These are phyloP conservation scores for Pythium rishiriense DNA, from an alignment of 352 stramenopile species.

Conservation along the genomic window DNA sequence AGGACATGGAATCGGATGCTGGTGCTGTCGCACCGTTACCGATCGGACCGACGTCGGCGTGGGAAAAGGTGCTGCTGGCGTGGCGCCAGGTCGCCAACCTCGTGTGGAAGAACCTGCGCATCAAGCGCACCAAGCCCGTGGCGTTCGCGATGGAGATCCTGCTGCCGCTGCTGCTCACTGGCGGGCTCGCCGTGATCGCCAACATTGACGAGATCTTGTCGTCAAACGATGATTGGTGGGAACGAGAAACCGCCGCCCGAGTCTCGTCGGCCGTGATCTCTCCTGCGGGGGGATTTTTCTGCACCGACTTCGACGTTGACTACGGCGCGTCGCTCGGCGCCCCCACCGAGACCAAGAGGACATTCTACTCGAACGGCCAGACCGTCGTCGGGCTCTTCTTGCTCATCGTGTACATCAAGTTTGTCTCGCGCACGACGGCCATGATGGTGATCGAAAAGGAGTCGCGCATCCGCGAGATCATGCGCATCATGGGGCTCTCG, in stretches of 20 bases:
- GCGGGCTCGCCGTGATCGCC: conserved; percentile 56
- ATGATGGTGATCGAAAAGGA: conserved; percentile 94
- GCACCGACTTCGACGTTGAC: conserved; percentile 35
- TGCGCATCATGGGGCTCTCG: conserved; percentile 93
- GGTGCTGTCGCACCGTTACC: not conserved
- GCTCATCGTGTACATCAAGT: conserved; percentile 91
- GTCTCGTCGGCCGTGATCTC: not conserved
- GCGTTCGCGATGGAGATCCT: conserved; percentile 60
- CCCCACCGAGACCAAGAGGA: conserved; percentile 44
- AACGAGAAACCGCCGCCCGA: conserved; percentile 17
- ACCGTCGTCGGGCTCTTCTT: conserved; percentile 53
- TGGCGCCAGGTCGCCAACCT: conserved; percentile 63
- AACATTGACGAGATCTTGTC: conserved; percentile 54
- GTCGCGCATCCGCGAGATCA: conserved; percentile 86
- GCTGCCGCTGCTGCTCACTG: conserved; percentile 50
- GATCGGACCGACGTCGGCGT: conserved; percentile 27
- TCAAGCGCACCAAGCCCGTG: conserved; percentile 48
- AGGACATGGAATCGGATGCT: not conserved
- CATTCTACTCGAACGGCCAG: conserved; percentile 67
- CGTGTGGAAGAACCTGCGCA: conserved; percentile 73
- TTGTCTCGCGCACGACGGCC: conserved; percentile 81
- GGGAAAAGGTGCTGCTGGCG: conserved; percentile 26
- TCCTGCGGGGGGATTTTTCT: conserved; percentile 30
- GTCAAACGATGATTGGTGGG: conserved; percentile 10
- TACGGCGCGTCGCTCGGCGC: conserved; percentile 35